Base-by-base conservation (phyloP, 805 yeast genomes). In the Metschnikowia rubicola region DNA sequence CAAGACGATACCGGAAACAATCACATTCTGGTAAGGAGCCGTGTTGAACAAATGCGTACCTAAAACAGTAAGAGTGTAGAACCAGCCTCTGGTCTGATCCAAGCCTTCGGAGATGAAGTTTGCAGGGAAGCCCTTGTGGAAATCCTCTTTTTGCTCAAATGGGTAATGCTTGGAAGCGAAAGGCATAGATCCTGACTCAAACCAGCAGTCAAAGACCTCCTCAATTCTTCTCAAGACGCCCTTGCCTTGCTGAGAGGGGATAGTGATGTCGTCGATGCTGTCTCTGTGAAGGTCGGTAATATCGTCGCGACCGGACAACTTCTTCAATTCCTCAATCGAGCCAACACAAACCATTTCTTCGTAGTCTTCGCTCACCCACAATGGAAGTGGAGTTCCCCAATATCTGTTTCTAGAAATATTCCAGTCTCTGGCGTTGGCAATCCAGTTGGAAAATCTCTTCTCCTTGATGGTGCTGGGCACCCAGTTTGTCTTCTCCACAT, bases 11-110 rank as follows among this genome's bases (percentile, higher is more conserved):
- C 99, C 99, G 37, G 90, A 77, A 43, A 94, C 99, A 67, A 94
- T 88, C 55, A 91, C 96, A 68, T 94, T 94, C 70, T 92, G 75
- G 78, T 86, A 94, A 41, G 99, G 98, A 54, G 96, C 95, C 49
- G 84, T 80, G 62, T 86, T 84, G 74, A 94, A 94, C 60, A 94
- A 74, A 61, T 92, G 97, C 48, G 96, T 88, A 68, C 98, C 99
- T 62, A 94, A 78, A 21, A 94, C 97, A 39, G 96, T 85, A 67
- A 94, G 78, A 44, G 99, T 94, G 71, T 94, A 94, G 74, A 94
- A 94, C 99, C 99, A 94, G 66, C 99, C 99, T 81, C 99, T 88
- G 50, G 99, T 94, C 77, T 94, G 99, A 73, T 94, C 99, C 60
- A 94, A 80, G 73, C 99, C 99, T 78, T 94, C 99, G 50, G 97